Conservation (phyloP, 805 yeast species). For the Nakazawaea populi region DNA sequence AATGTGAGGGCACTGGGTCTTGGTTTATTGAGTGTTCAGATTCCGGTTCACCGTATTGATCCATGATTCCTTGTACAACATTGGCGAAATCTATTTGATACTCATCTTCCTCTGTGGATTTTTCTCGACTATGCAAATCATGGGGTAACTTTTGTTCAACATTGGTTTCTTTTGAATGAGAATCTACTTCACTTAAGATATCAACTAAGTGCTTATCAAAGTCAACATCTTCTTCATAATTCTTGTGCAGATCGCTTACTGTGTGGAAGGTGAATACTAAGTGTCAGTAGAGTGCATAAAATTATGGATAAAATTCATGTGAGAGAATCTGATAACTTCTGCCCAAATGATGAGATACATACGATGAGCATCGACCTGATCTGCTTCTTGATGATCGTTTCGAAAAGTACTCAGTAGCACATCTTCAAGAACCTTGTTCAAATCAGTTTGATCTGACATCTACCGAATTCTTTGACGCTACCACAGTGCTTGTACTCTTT, state of each 20-base stretch:
- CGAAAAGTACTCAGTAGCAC: slow-evolving; percentile 6
- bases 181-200: background rate
- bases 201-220: slow-evolving; percentile 2
- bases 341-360: background rate
- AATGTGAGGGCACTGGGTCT: background rate
- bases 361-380: background rate
- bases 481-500: background rate
- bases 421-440: slow-evolving; percentile 7
- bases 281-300: too few relatives aligned
- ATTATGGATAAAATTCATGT: too few relatives aligned
- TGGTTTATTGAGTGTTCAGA: background rate
- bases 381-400: background rate
- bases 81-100: slow-evolving; percentile 9
- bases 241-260: background rate
- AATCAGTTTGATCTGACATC: slow-evolving; percentile 9
- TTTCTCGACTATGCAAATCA: background rate
- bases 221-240: background rate
- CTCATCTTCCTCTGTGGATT: background rate
- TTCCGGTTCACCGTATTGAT: slow-evolving; percentile 6
- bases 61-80: slow-evolving; percentile 8
- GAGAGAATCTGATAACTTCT: background rate
- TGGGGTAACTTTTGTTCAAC: background rate
- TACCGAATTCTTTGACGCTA: background rate
- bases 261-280: background rate
- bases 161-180: background rate